phyloP scores from a whole-genome alignment of 768 basidiomycete genomes.

The Pleurotus eryngii region DNA sequence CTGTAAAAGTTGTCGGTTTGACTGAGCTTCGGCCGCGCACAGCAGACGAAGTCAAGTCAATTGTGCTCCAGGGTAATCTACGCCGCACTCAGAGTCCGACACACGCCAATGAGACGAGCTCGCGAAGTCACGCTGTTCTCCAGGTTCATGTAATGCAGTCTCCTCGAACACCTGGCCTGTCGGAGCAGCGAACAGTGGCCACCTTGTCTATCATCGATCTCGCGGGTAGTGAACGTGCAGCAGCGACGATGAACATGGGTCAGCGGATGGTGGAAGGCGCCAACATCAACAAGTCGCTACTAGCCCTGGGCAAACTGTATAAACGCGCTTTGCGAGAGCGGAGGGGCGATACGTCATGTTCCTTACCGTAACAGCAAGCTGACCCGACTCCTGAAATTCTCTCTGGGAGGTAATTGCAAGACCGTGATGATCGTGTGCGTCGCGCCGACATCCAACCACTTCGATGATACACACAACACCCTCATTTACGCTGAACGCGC shows the following conservation, averaged over 20 bases:
- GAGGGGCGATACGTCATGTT: constrained; percentile 82
- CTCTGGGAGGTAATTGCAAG: constrained; percentile 97
- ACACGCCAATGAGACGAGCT: constrained; percentile 94
- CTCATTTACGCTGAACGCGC: constrained; percentile 97
- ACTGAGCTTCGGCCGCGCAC: constrained; percentile 76
- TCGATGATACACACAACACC: constrained; percentile 98
- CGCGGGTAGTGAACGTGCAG: constrained; percentile 95
- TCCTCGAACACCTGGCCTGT: constrained; percentile 80
- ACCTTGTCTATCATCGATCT: constrained; percentile 98
- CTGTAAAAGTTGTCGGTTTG: constrained; percentile 85
- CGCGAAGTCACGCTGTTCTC: constrained; percentile 95
- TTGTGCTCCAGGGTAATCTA: constrained; percentile 85
- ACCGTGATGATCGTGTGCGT: constrained; percentile 99
- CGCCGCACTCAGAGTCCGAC: constrained; percentile 92
- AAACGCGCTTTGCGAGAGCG: constrained; percentile 95
- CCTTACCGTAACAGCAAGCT: constrained; percentile 99
- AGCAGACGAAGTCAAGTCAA: constrained; percentile 92
- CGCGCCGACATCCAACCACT: constrained; percentile 91
- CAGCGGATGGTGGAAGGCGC: constrained; percentile 98
- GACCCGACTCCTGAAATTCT: constrained; percentile 95
- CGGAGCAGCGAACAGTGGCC: constrained; percentile 79
- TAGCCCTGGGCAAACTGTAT: constrained; percentile 98
- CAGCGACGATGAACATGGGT: constrained; percentile 96
- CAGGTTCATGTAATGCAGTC: constrained; percentile 92
- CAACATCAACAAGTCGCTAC: constrained; percentile 98